A percentile compares a stretch with the other conserved stretches of the same genome.
These are phyloP conservation scores for Castanea mollissima DNA, from an alignment of 306 rosid species.

Conservation along the genomic window DNA sequence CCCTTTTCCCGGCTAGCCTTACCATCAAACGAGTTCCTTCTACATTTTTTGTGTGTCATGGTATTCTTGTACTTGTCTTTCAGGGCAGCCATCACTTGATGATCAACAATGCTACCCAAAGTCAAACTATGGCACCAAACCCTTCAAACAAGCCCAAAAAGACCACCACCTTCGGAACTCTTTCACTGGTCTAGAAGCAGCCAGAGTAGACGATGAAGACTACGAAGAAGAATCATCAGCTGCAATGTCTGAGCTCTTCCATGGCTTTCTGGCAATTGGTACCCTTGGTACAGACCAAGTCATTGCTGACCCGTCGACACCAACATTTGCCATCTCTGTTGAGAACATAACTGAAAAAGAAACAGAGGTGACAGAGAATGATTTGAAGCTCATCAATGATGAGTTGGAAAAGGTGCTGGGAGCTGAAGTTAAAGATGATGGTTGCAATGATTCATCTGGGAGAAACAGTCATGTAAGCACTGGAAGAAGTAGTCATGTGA, in stretches of 20 bases:
- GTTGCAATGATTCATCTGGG: slow-evolving; percentile 67
- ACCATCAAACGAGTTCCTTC: slow-evolving; percentile 10
- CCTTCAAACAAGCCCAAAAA: slow-evolving; percentile 56
- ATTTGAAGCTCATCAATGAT: slow-evolving; percentile 75
- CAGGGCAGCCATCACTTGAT: slow-evolving; percentile 76
- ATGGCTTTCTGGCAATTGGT: slow-evolving; percentile 95
- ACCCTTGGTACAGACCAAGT: slow-evolving; percentile 80
- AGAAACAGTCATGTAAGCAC: slow-evolving; percentile 84
- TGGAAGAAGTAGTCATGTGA: slow-evolving; percentile 85
- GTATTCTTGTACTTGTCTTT: slow-evolving; percentile 54
- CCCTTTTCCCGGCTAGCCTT: neutral
- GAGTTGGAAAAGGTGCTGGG: slow-evolving; percentile 85
- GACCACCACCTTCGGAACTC: slow-evolving; percentile 61
- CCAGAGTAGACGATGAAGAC: slow-evolving; percentile 50
- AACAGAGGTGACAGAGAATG: slow-evolving; percentile 83
- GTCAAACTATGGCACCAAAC: slow-evolving; percentile 46
- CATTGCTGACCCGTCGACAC: slow-evolving; percentile 59
- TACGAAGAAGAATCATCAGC: slow-evolving; percentile 52
- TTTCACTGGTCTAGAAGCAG: slow-evolving; percentile 67
- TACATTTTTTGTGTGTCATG: slow-evolving; percentile 30
- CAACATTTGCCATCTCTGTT: slow-evolving; percentile 68
- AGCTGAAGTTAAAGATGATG: slow-evolving; percentile 75
- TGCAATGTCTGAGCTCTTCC: slow-evolving; percentile 67
- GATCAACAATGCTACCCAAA: slow-evolving; percentile 69
- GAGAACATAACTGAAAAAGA: slow-evolving; percentile 83